phyloP scores from a whole-genome alignment of 2,329 filamentous ascomycete genomes.

The Xylariaceae sp. region DNA sequence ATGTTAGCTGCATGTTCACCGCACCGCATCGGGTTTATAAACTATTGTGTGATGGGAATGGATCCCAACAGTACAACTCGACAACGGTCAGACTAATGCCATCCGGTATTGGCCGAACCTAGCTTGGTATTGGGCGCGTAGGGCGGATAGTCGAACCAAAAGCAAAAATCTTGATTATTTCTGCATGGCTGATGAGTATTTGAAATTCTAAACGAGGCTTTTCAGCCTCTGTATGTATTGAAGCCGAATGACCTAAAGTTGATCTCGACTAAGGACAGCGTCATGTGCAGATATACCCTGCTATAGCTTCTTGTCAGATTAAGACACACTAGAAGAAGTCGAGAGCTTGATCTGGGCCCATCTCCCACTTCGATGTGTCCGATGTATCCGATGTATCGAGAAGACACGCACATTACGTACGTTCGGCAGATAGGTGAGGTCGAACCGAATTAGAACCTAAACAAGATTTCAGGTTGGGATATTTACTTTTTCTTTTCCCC shows the following conservation, averaged over 20 bases:
- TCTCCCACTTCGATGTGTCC: background rate
- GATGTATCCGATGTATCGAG: background rate
- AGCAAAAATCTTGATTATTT: constrained; percentile 4
- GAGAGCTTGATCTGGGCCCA: background rate
- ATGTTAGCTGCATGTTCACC: constrained; percentile 15
- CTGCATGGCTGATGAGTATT: constrained; percentile 5
- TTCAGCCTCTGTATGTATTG: background rate
- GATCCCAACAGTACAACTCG: background rate
- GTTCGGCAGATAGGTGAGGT: no score
- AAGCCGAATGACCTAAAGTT: background rate
- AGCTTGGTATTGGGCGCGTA: background rate
- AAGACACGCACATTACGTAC: no score
- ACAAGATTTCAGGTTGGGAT: no score
- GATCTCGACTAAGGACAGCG: background rate
- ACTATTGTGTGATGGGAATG: background rate
- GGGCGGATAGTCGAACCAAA: constrained; percentile 11
- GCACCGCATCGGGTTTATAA: background rate
- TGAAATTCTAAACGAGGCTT: constrained; percentile 1
- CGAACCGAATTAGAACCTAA: no score
- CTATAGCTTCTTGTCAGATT: background rate
- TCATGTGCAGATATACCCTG: background rate
- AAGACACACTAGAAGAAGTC: background rate
- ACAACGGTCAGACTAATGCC: background rate
- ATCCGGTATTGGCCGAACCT: background rate
- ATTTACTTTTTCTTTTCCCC: no score